Percentiles rank a stretch among this genome's conserved stretches.
Evolutionary conservation across 2,329 filamentous ascomycete species (phyloP).

Genomic region (Pseudocercospora cruenta): DNA sequence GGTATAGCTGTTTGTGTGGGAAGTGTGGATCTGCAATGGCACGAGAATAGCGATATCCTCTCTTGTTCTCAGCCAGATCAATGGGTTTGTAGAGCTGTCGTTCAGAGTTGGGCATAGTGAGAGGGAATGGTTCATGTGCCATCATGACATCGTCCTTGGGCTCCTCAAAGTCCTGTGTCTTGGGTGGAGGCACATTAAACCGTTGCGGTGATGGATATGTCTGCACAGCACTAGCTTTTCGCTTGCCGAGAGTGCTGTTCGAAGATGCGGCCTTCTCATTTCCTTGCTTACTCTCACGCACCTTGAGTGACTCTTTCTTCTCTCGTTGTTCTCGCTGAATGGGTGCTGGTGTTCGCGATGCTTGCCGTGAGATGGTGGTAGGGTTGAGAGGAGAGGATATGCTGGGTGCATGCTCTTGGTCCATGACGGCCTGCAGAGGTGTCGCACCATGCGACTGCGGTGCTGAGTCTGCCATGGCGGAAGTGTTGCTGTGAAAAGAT

Average conservation of each 20-base stretch:
- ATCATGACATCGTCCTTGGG: slow-evolving; percentile 53
- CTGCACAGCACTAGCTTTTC: slow-evolving; percentile 42
- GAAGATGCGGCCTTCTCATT: slow-evolving; percentile 27
- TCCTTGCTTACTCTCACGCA: slow-evolving; percentile 48
- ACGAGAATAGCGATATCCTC: slow-evolving; percentile 82
- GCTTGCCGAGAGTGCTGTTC: slow-evolving; percentile 37
- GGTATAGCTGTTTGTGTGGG: slow-evolving; percentile 84
- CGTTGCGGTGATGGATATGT: slow-evolving; percentile 52
- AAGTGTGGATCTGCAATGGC: slow-evolving; percentile 89
- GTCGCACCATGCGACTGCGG: slow-evolving; percentile 11
- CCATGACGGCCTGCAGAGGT: slow-evolving; percentile 20
- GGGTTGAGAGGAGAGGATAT: slow-evolving; percentile 77
- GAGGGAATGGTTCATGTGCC: slow-evolving; percentile 50
- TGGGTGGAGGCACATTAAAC: slow-evolving; percentile 55
- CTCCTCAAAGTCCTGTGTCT: slow-evolving; percentile 52
- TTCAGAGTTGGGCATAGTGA: slow-evolving; percentile 47
- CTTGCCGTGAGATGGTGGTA: slow-evolving; percentile 44
- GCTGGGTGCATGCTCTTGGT: slow-evolving; percentile 61
- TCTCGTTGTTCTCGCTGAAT: slow-evolving; percentile 55
- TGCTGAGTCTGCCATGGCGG: slow-evolving; percentile 19
- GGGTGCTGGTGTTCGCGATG: slow-evolving; percentile 41
- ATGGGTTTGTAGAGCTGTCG: slow-evolving; percentile 52
- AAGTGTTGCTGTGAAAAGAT: neutral
- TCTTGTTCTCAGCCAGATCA: slow-evolving; percentile 65
- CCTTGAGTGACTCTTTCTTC: slow-evolving; percentile 56